These are phyloP conservation scores for Colletotrichum sublineola DNA, from an alignment of 2,329 filamentous ascomycete genomes.

Conservation along the genomic window DNA sequence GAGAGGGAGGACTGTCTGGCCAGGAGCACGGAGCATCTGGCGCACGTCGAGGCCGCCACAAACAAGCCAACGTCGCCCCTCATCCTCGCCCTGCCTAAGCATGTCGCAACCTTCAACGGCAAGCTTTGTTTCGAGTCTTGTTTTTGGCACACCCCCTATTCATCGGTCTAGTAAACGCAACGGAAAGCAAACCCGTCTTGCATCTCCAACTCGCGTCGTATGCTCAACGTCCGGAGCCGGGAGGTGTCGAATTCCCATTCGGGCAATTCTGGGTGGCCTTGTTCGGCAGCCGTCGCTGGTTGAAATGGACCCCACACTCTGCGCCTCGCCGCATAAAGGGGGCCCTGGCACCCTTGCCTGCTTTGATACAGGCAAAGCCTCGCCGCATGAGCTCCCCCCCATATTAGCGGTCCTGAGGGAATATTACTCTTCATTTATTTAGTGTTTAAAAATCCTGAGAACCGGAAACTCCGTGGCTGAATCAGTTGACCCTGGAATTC, in stretches of 20 bases:
- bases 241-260: background rate
- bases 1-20: slow-evolving; percentile 18
- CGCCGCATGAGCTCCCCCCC: slow-evolving; percentile 35
- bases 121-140: slow-evolving; percentile 11
- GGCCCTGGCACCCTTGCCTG: slow-evolving; percentile 30
- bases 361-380: slow-evolving; percentile 35
- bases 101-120: background rate
- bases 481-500: background rate
- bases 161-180: background rate
- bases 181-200: background rate
- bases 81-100: too few species aligned
- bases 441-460: background rate
- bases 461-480: slow-evolving; percentile 7
- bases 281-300: slow-evolving; percentile 7
- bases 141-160: background rate
- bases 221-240: slow-evolving; percentile 3
- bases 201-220: slow-evolving; percentile 1
- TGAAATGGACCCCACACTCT: slow-evolving; percentile 21
- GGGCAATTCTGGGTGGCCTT: slow-evolving; percentile 7
- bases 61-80: slow-evolving; percentile 1
- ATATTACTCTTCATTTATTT: background rate
- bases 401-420: slow-evolving; percentile 20
- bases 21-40: slow-evolving; percentile 10
- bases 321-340: slow-evolving; percentile 41
- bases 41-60: slow-evolving; percentile 2